Base-by-base conservation (phyloP, 306 rosid species). In the Quercus robur region DNA sequence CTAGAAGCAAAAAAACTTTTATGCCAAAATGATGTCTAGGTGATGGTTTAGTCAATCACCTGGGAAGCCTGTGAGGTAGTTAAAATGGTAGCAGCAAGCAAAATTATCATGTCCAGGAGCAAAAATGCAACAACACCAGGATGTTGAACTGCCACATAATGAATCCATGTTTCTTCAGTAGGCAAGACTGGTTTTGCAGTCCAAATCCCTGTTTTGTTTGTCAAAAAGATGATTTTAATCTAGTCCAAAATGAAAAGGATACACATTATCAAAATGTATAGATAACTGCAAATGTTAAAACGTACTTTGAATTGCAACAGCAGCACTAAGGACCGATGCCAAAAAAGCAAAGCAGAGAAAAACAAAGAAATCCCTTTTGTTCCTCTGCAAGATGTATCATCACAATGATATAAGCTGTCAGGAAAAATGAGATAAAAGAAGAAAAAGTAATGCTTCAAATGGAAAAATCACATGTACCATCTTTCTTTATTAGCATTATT, bases 351-450 rank as follows among this genome's bases (percentile, higher is more conserved):
- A 1, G 86, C 97, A 93, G 83, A 95, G 51, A 17, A 95, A 82
- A 75, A 91, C 84, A 80, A 95, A 89, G 86, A 95, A 95, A 77
- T 95, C 96, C 86, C 97, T 83, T 72, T 93, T 95, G 88, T 95
- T 95, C 87, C 88, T 88, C 99, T 93, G 98, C 94, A 89, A 89
- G 78, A 87, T 54, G 73, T 63, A 89, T 78, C 69, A 75, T 78
- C 18, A 72, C 25, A 74, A 87, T n/a, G 75, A 74, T 73, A 58
- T 72, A 67, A 76, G 76, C 35, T 68, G 80, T 61, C 54, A 30
- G 57, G 75, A 86, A n/a, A 63, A 78, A 13, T 62, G 52, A 71
- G 70, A 73, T 75, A 21, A 74, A 71, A 33, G 20, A 58, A 69
- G 17, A 49, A 30, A 21, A 46, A 44, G 41, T 11, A 41, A 19